Percentiles rank a stretch among this genome's conserved stretches.
These are phyloP conservation scores for Acer yangbiense DNA, from an alignment of 345 rosid species.

Conservation along the genomic window DNA sequence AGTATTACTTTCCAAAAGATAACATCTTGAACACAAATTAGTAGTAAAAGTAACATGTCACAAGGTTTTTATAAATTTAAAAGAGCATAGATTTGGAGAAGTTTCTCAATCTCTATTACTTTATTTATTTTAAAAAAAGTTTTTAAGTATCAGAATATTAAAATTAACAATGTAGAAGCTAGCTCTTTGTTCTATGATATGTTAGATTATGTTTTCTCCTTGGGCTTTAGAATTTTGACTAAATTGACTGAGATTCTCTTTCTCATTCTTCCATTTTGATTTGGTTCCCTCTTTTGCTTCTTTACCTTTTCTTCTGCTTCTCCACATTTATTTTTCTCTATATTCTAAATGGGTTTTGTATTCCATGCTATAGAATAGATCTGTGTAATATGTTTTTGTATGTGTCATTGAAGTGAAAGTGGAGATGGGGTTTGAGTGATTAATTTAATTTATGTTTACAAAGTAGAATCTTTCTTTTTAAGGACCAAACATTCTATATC, in stretches of 20 bases:
- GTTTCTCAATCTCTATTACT: background rate
- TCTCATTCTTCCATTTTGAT: slow-evolving; percentile 43
- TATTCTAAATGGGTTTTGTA: slow-evolving; percentile 6
- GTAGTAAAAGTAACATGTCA: too few species aligned
- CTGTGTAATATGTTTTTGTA: too few species aligned
- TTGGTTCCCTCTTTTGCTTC: slow-evolving; percentile 25
- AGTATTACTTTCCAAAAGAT: too few species aligned
- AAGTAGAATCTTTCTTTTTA: slow-evolving; percentile 34
- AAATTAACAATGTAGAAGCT: too few species aligned
- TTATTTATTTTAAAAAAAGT: too few species aligned
- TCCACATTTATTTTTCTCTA: background rate
- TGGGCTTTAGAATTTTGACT: slow-evolving; percentile 42
- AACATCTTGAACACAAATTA: too few species aligned
- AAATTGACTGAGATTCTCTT: slow-evolving; percentile 38
- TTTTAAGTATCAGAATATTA: too few species aligned
- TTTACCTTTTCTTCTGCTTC: slow-evolving; percentile 16
- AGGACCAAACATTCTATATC: slow-evolving; percentile 28
- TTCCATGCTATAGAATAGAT: background rate
- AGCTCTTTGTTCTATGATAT: slow-evolving; percentile 34
- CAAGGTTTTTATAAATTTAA: too few species aligned
- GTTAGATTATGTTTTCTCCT: slow-evolving; percentile 29
- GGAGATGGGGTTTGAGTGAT: slow-evolving; percentile 13
- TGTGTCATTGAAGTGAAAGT: slow-evolving; percentile 4
- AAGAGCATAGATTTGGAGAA: background rate
- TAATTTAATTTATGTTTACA: slow-evolving; percentile 30